A percentile compares a stretch with the other conserved stretches of the same genome.
These are phyloP conservation scores for Skeletonema tropicum DNA, from an alignment of 108 stramenopile genomes.

Conservation along the genomic window DNA sequence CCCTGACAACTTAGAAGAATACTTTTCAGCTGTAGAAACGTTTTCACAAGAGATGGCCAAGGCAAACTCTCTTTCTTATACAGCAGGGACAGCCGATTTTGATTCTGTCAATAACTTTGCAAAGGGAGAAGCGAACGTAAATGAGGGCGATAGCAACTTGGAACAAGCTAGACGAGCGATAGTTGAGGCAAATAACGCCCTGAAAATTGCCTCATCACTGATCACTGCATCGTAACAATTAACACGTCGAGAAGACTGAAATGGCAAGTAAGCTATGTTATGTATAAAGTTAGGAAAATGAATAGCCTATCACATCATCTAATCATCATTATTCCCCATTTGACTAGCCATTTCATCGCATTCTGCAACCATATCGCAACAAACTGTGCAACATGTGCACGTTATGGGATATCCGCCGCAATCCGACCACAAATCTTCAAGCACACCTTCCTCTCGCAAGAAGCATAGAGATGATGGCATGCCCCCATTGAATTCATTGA, in stretches of 20 bases:
- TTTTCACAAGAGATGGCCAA: slow-evolving; percentile 61
- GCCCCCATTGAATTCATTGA: slow-evolving; percentile 42
- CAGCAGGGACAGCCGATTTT: slow-evolving; percentile 74
- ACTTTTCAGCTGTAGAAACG: slow-evolving; percentile 58
- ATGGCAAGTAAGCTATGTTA: neutral
- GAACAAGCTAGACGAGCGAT: slow-evolving; percentile 64
- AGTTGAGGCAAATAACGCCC: slow-evolving; percentile 52
- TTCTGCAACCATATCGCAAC: slow-evolving; percentile 49
- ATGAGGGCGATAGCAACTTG: slow-evolving; percentile 53
- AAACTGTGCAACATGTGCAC: slow-evolving; percentile 49
- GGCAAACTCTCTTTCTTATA: slow-evolving; percentile 66
- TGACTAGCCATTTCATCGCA: slow-evolving; percentile 48
- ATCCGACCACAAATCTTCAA: slow-evolving; percentile 47
- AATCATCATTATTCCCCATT: slow-evolving; percentile 7
- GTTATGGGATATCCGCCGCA: slow-evolving; percentile 50
- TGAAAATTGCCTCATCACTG: slow-evolving; percentile 51
- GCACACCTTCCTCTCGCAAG: slow-evolving; percentile 25
- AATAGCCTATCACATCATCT: neutral
- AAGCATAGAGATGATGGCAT: slow-evolving; percentile 47
- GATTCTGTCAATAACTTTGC: slow-evolving; percentile 78
- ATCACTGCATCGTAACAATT: slow-evolving; percentile 11
- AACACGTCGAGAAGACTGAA: neutral
- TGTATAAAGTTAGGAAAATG: neutral
- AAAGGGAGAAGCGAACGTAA: slow-evolving; percentile 48
- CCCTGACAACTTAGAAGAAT: slow-evolving; percentile 62